phyloP scores from a whole-genome alignment of 768 basidiomycete genomes.

The Russula emetica region DNA sequence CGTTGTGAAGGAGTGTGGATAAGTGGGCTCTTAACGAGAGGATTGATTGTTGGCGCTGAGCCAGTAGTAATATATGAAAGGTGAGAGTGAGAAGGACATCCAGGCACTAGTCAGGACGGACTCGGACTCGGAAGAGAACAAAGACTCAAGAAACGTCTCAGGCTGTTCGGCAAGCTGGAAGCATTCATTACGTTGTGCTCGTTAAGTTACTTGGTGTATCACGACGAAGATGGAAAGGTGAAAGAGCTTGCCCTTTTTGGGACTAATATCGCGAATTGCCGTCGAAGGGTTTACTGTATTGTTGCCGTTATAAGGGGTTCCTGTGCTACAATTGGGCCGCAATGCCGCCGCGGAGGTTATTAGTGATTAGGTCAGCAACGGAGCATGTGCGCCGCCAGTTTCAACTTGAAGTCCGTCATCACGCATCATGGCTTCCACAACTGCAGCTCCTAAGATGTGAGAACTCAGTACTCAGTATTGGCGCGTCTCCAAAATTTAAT shows the following conservation, averaged over 20 bases:
- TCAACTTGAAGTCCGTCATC: not conserved
- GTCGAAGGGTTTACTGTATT: not conserved
- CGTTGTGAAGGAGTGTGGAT: not conserved
- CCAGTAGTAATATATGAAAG: not conserved
- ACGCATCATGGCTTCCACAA: slow-evolving; percentile 8
- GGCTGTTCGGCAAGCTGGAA: not conserved
- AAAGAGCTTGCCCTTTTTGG: not conserved
- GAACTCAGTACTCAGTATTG: not conserved
- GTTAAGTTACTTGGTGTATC: not conserved
- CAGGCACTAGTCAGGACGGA: not conserved
- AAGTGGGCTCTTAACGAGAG: slow-evolving; percentile 11
- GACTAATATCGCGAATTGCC: not conserved
- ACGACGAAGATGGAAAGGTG: not conserved
- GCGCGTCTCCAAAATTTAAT: not conserved
- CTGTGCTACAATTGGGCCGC: too few species aligned
- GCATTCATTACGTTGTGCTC: not conserved
- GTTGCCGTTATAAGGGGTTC: too few species aligned
- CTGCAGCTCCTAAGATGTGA: slow-evolving; percentile 15
- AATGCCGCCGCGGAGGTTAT: too few species aligned
- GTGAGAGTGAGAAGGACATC: not conserved
- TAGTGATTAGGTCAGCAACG: not conserved
- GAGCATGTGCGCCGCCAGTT: not conserved
- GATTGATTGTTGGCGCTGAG: not conserved
- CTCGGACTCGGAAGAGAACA: not conserved
- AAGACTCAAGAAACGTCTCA: not conserved